Evolutionary conservation across 345 rosid species (phyloP).

Genomic region (Alliaria petiolata): DNA sequence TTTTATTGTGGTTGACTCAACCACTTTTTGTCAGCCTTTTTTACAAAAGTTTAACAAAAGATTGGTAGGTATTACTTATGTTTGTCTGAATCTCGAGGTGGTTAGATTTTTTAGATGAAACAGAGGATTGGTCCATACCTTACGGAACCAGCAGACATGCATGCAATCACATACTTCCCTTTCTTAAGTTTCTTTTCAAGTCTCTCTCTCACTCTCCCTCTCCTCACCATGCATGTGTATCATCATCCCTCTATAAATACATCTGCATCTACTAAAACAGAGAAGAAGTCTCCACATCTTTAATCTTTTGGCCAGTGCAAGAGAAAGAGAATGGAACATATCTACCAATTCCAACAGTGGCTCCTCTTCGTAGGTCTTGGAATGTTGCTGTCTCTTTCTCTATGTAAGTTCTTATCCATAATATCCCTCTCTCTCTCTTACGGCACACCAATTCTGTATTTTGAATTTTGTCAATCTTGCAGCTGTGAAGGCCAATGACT

Average conservation of each 20-base stretch:
- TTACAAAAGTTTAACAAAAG: neutral
- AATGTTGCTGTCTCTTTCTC: slow-evolving; percentile 16
- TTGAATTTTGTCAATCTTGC: neutral
- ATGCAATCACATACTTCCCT: slow-evolving; percentile 30
- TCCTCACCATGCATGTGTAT: slow-evolving; percentile 16
- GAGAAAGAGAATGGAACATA: slow-evolving; percentile 21
- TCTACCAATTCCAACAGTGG: slow-evolving; percentile 14
- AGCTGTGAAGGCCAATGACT: slow-evolving; percentile 17
- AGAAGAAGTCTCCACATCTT: slow-evolving; percentile 16
- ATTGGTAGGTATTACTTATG: no score
- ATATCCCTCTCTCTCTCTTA: neutral
- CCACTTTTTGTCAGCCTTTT: slow-evolving; percentile 21
- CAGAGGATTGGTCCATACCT: slow-evolving; percentile 13
- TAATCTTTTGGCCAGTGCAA: slow-evolving; percentile 17
- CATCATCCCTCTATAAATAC: neutral
- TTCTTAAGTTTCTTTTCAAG: slow-evolving; percentile 1
- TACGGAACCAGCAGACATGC: slow-evolving; percentile 29
- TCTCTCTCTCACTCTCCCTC: no score
- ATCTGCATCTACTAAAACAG: neutral
- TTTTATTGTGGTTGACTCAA: slow-evolving; percentile 12
- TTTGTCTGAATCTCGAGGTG: slow-evolving; percentile 15
- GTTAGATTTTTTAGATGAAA: slow-evolving; percentile 4
- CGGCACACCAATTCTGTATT: neutral
- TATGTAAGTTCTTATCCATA: slow-evolving; percentile 17
- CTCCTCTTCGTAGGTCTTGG: slow-evolving; percentile 22